Percentiles rank a stretch among this genome's conserved stretches.
Conservation (phyloP, 2,329 filamentous ascomycete genomes). For the Trichoderma sp. region DNA sequence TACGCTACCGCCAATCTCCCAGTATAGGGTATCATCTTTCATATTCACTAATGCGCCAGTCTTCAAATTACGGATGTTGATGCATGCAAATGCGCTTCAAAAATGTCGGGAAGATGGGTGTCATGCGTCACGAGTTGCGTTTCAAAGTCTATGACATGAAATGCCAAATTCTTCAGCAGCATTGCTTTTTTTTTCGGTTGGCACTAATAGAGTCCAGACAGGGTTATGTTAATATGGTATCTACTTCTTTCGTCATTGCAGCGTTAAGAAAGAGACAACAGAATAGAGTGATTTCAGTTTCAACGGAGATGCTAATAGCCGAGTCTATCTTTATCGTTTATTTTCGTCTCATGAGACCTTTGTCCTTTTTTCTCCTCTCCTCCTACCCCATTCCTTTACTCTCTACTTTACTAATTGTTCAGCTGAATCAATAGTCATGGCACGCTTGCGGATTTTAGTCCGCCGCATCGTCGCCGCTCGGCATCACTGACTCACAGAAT, state of each 20-base stretch:
- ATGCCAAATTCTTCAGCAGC: neutral
- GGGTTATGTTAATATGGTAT: neutral
- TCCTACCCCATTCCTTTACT: neutral
- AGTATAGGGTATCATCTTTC: neutral
- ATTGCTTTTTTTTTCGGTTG: neutral
- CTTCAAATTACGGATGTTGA: neutral
- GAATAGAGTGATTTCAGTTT: neutral
- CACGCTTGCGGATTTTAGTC: neutral
- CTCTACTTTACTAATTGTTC: neutral
- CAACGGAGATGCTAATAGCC: neutral
- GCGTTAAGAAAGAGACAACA: neutral
- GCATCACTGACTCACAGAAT: neutral
- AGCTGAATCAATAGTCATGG: neutral
- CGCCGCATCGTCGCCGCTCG: neutral
- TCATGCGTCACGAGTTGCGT: neutral
- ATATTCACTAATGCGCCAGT: neutral
- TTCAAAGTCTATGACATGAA: neutral
- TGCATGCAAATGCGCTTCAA: neutral
- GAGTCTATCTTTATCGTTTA: neutral
- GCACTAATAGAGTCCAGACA: neutral
- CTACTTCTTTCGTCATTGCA: neutral
- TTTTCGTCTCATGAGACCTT: neutral
- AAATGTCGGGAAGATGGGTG: neutral
- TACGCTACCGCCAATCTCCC: neutral
- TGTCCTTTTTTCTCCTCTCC: neutral